These are phyloP conservation scores for Aspergillus ochraceoroseus DNA, from an alignment of 2,329 filamentous ascomycete genomes.

Conservation along the genomic window DNA sequence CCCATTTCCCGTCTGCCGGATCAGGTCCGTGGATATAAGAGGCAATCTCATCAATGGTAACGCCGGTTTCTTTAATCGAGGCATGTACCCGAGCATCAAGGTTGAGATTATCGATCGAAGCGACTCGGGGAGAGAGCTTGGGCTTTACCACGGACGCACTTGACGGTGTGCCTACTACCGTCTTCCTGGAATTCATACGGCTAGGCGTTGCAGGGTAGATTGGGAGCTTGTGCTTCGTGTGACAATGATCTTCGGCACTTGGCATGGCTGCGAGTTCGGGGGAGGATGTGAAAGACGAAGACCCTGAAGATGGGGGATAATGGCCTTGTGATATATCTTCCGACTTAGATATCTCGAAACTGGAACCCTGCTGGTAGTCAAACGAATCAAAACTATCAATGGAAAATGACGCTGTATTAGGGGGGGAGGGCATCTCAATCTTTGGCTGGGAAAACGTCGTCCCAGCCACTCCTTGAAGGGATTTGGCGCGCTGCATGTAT, in stretches of 20 bases:
- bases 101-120: conserved; percentile 47
- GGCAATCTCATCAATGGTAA: conserved; percentile 78
- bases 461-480: conserved; percentile 44
- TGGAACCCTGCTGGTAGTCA: conserved; percentile 49
- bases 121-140: conserved; percentile 41
- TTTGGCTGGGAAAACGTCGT: conserved; percentile 36
- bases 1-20: conserved; percentile 69
- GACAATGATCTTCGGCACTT: conserved; percentile 22
- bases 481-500: conserved; percentile 45
- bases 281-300: conserved; percentile 51
- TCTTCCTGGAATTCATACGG: conserved; percentile 21
- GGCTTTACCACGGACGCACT: conserved; percentile 29
- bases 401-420: conserved; percentile 49
- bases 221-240: conserved; percentile 29
- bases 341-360: conserved; percentile 27
- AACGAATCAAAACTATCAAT: conserved; percentile 48
- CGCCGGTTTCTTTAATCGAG: conserved; percentile 70
- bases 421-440: conserved; percentile 52
- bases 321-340: conserved; percentile 41
- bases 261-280: conserved; percentile 49
- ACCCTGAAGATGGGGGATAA: conserved; percentile 36
- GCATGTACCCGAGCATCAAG: conserved; percentile 55
- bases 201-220: conserved; percentile 29
- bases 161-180: conserved; percentile 18
- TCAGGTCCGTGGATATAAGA: conserved; percentile 70